phyloP scores from a whole-genome alignment of 202 grass and related monocot genomes.

The Brachypodium distachyon region DNA sequence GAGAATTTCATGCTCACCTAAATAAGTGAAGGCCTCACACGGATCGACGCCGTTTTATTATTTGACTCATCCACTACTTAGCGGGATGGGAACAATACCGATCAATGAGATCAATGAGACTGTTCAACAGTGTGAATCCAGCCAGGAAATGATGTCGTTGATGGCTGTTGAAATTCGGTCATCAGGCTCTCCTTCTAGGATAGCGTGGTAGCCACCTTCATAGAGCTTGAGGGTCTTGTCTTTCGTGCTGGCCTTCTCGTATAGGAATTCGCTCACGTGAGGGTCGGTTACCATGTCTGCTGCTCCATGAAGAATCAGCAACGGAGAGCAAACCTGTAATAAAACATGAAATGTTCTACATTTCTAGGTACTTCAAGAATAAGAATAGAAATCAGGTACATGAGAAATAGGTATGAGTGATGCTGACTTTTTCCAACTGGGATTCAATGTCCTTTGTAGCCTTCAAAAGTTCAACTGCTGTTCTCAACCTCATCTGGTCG shows the following conservation, averaged over 20 bases:
- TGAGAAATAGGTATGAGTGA: neutral
- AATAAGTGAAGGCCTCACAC: neutral
- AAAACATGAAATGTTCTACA: neutral
- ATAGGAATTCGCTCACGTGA: constrained; percentile 69
- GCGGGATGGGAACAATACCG: neutral
- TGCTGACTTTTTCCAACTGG: constrained; percentile 60
- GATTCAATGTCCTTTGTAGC: constrained; percentile 86
- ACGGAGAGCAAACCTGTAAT: constrained; percentile 51
- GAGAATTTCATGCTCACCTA: neutral
- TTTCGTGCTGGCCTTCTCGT: constrained; percentile 56
- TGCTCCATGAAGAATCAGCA: constrained; percentile 96
- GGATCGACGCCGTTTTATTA: neutral
- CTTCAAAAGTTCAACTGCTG: constrained; percentile 89
- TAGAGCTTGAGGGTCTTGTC: constrained; percentile 91
- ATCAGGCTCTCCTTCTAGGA: constrained; percentile 87
- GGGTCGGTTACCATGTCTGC: constrained; percentile 90
- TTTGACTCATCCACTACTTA: neutral
- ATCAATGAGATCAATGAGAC: neutral
- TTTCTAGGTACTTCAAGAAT: neutral
- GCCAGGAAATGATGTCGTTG: constrained; percentile 79
- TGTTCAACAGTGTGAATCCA: constrained; percentile 58
- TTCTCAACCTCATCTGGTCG: constrained; percentile 87
- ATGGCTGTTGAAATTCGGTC: constrained; percentile 63
- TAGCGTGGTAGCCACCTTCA: constrained; percentile 64
- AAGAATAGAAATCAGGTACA: neutral